phyloP scores from a whole-genome alignment of 345 rosid species.

The Dipteronia dyeriana region DNA sequence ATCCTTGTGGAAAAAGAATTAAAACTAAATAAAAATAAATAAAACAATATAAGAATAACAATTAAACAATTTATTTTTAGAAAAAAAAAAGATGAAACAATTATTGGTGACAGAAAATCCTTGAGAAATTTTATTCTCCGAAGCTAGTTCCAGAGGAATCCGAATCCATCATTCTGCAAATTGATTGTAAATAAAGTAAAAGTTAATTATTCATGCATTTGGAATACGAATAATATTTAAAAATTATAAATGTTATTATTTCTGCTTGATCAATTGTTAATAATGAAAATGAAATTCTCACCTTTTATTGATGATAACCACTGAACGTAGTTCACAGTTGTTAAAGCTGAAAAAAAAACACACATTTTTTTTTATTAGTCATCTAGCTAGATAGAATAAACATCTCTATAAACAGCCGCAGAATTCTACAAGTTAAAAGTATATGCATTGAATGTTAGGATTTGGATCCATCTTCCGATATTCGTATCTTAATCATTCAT shows the following conservation, averaged over 20 bases:
- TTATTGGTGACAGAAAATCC: not conserved
- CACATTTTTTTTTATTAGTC: no score
- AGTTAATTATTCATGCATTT: not conserved
- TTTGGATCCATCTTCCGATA: no score
- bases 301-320: slow-evolving; percentile 9
- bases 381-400: no score
- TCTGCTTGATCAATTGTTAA: no score
- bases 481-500: no score
- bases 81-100: no score
- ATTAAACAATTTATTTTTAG: not conserved
- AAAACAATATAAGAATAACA: not conserved
- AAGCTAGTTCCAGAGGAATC: not conserved
- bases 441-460: no score
- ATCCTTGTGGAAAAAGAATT: not conserved
- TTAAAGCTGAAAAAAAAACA: not conserved
- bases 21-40: not conserved
- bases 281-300: not conserved
- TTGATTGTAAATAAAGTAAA: not conserved
- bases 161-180: slow-evolving; percentile 10
- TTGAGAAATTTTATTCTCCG: not conserved
- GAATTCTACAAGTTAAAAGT: no score
- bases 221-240: not conserved
- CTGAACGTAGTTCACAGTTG: slow-evolving; percentile 16
- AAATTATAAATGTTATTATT: no score
- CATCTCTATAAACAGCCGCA: no score